Percentiles rank a stretch among this genome's conserved stretches.
Evolutionary conservation across 176 grass and related monocot genomes (phyloP).

Genomic region (Avena eriantha): DNA sequence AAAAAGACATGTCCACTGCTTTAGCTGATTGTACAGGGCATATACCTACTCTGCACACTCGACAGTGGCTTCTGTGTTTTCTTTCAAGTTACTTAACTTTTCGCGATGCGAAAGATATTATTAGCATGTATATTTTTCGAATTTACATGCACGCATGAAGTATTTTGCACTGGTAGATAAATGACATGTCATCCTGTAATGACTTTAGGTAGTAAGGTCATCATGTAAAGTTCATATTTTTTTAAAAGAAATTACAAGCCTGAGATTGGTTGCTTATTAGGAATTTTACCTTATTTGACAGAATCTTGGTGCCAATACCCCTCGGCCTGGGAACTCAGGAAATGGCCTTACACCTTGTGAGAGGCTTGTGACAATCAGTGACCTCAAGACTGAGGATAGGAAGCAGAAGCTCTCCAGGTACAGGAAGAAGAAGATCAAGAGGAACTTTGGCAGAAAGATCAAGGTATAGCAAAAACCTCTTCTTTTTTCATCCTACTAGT

Average conservation of each 20-base stretch:
- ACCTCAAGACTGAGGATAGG: slow-evolving; percentile 86
- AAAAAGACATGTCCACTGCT: slow-evolving; percentile 15
- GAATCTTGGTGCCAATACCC: slow-evolving; percentile 75
- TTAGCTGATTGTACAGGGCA: slow-evolving; percentile 34
- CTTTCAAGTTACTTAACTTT: slow-evolving; percentile 23
- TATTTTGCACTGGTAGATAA: not conserved
- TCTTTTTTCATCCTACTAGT: not conserved
- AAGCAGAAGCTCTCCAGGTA: slow-evolving; percentile 96
- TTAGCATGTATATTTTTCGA: not conserved
- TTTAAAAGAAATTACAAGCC: not conserved
- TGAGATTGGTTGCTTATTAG: slow-evolving; percentile 9
- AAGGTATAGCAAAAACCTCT: slow-evolving; percentile 56
- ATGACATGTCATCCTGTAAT: not conserved
- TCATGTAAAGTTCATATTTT: not conserved
- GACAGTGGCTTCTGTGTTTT: not conserved
- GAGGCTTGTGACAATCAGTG: slow-evolving; percentile 76
- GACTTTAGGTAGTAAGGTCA: not conserved
- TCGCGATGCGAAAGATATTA: not conserved
- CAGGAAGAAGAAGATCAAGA: slow-evolving; percentile 93
- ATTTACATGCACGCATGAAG: not conserved
- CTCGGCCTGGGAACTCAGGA: slow-evolving; percentile 47
- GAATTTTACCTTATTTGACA: slow-evolving; percentile 42
- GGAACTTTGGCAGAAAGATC: slow-evolving; percentile 98
- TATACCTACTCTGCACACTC: slow-evolving; percentile 12
- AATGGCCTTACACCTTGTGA: slow-evolving; percentile 61